phyloP scores from a whole-genome alignment of 352 stramenopile genomes.

The Aphanomyces astaci region DNA sequence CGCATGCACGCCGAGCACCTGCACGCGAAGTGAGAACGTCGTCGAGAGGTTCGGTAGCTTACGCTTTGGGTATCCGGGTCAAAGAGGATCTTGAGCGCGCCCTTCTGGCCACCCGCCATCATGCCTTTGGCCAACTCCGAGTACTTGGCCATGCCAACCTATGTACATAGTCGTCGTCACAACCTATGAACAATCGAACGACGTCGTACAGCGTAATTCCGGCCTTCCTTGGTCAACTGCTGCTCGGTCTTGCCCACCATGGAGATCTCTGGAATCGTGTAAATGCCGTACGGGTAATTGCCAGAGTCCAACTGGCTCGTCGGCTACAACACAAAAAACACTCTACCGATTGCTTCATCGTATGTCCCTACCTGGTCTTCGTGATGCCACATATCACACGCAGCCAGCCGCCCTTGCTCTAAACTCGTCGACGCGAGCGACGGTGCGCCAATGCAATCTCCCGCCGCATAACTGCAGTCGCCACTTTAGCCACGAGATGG shows the following conservation, averaged over 20 bases:
- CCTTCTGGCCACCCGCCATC: conserved; percentile 71
- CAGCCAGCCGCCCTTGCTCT: conserved; percentile 78
- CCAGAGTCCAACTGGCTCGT: conserved; percentile 66
- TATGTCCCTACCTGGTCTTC: conserved; percentile 2
- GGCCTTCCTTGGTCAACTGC: conserved; percentile 65
- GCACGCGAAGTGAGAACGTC: background rate
- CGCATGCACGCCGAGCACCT: conserved; percentile 71
- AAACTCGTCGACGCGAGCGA: conserved; percentile 84
- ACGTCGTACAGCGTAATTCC: conserved; percentile 25
- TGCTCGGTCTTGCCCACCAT: conserved; percentile 87
- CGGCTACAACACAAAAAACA: conserved; percentile 24
- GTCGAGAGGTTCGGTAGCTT: background rate
- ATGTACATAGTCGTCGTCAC: background rate
- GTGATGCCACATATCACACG: conserved; percentile 72
- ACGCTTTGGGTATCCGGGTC: conserved; percentile 49
- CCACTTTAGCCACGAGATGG: too few species aligned
- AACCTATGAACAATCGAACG: background rate
- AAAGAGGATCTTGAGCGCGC: conserved; percentile 84
- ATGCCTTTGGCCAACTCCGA: conserved; percentile 79
- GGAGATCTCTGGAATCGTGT: conserved; percentile 82
- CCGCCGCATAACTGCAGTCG: conserved; percentile 64
- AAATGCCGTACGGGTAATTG: conserved; percentile 77
- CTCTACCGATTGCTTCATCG: background rate
- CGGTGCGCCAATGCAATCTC: conserved; percentile 83
- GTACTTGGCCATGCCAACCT: conserved; percentile 63